Percentiles rank a stretch among this genome's conserved stretches.
phyloP scores from a whole-genome alignment of 495 filamentous ascomycete species.

The Penicillium herquei region DNA sequence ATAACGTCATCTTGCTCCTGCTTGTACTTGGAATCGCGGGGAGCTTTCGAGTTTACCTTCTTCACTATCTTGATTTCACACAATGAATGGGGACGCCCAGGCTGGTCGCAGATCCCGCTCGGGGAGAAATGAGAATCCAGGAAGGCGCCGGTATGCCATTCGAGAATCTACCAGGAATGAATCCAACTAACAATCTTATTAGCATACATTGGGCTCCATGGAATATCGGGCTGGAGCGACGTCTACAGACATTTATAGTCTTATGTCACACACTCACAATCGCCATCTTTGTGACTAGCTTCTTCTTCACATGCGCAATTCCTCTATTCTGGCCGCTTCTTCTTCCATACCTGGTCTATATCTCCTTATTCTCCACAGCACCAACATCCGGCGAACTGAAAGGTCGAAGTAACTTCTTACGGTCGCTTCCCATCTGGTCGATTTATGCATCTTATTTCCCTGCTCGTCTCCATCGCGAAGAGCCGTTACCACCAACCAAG shows the following conservation, averaged over 20 bases:
- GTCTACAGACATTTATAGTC: conserved; percentile 84
- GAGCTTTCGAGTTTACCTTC: not conserved
- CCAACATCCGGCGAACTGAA: conserved; percentile 70
- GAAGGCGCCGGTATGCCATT: conserved; percentile 16
- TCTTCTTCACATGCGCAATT: conserved; percentile 89
- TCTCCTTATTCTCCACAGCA: conserved; percentile 72
- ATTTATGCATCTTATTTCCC: conserved; percentile 94
- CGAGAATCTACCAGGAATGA: not conserved
- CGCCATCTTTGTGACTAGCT: conserved; percentile 67
- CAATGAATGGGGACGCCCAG: conserved; percentile 17
- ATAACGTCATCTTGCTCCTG: conserved; percentile 13
- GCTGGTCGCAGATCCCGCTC: conserved; percentile 1
- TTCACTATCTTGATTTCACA: not conserved
- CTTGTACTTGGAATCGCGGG: not conserved
- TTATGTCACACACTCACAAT: conserved; percentile 84
- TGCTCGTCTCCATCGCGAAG: conserved; percentile 78
- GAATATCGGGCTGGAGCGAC: conserved; percentile 79
- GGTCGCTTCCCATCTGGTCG: conserved; percentile 76
- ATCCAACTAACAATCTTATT: conserved; percentile 4
- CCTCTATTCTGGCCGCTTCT: conserved; percentile 90
- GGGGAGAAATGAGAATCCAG: not conserved
- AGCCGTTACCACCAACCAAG: conserved; percentile 68
- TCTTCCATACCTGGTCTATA: conserved; percentile 84
- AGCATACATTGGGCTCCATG: conserved; percentile 84
- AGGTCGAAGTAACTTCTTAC: conserved; percentile 68